A percentile compares a stretch with the other conserved stretches of the same genome.
These are phyloP conservation scores for Claviceps pusilla DNA, from an alignment of 2,329 filamentous ascomycete species.

Conservation along the genomic window DNA sequence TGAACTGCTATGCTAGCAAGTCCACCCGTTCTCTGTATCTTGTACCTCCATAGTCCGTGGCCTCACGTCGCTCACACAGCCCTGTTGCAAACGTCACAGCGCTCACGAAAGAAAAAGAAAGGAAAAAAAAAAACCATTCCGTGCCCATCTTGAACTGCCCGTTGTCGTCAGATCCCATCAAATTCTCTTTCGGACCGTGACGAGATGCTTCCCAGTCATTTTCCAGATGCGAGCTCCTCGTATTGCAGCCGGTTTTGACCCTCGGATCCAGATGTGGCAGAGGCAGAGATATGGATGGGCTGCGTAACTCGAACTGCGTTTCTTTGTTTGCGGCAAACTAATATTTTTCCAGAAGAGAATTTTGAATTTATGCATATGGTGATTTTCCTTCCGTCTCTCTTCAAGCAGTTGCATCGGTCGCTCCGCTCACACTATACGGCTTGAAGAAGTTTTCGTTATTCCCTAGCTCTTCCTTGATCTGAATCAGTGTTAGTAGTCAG, in stretches of 20 bases:
- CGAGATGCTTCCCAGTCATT: not conserved
- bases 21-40: not conserved
- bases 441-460: conserved; percentile 71
- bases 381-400: not conserved
- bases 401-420: conserved; percentile 24
- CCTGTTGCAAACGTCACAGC: not conserved
- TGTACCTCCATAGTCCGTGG: not conserved
- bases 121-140: not conserved
- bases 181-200: not conserved
- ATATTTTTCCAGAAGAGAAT: not conserved
- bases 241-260: not conserved
- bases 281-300: not conserved
- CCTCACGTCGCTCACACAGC: not conserved
- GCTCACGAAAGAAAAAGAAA: not conserved
- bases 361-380: not conserved
- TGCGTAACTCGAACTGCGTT: not conserved
- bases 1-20: no score
- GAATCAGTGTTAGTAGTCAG: not conserved
- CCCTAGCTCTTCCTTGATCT: conserved; percentile 89
- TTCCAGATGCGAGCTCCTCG: not conserved
- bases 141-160: not conserved
- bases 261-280: not conserved
- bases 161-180: not conserved
- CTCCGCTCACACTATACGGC: conserved; percentile 46
- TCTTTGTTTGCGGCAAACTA: not conserved